Percentiles rank a stretch among this genome's conserved stretches.
These are phyloP conservation scores for Trichocladium uniseriatum DNA, from an alignment of 495 filamentous ascomycete species.

Conservation along the genomic window DNA sequence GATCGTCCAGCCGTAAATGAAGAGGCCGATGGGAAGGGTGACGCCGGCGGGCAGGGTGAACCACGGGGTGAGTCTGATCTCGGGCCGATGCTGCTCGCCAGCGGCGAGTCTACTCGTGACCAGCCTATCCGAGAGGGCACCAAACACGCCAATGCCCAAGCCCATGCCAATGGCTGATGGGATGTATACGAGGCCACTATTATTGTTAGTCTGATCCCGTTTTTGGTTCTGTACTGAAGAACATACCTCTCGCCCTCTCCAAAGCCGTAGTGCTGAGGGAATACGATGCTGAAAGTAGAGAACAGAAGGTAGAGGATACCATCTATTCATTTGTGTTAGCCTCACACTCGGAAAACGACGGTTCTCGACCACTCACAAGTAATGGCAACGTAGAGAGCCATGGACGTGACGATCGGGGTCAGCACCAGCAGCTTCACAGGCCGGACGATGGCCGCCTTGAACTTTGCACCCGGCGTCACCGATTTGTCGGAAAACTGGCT, in stretches of 20 bases:
- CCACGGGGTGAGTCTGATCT: slow-evolving; percentile 64
- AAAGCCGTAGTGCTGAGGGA: slow-evolving; percentile 48
- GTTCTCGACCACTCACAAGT: slow-evolving; percentile 29
- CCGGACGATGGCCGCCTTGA: slow-evolving; percentile 47
- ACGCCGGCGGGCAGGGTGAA: slow-evolving; percentile 48
- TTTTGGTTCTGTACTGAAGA: too few relatives aligned
- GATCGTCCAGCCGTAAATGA: slow-evolving; percentile 52
- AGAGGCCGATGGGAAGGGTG: slow-evolving; percentile 38
- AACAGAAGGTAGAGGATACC: slow-evolving; percentile 75
- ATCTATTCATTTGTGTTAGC: slow-evolving; percentile 23
- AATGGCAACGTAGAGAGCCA: slow-evolving; percentile 64
- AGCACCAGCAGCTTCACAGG: slow-evolving; percentile 49
- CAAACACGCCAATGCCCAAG: slow-evolving; percentile 31
- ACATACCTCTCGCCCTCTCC: slow-evolving; percentile 49
- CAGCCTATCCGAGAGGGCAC: slow-evolving; percentile 28
- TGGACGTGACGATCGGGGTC: slow-evolving; percentile 54
- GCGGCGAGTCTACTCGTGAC: slow-evolving; percentile 21
- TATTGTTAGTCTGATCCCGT: too few relatives aligned
- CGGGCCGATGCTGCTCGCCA: slow-evolving; percentile 48
- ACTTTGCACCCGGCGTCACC: slow-evolving; percentile 29
- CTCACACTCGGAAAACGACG: neutral
- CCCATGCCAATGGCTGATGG: slow-evolving; percentile 40
- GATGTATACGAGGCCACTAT: slow-evolving; percentile 49
- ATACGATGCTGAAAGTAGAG: slow-evolving; percentile 62
- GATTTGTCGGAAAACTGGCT: slow-evolving; percentile 29